phyloP scores from a whole-genome alignment of 768 basidiomycete genomes.

The Leccinum rimulosum region DNA sequence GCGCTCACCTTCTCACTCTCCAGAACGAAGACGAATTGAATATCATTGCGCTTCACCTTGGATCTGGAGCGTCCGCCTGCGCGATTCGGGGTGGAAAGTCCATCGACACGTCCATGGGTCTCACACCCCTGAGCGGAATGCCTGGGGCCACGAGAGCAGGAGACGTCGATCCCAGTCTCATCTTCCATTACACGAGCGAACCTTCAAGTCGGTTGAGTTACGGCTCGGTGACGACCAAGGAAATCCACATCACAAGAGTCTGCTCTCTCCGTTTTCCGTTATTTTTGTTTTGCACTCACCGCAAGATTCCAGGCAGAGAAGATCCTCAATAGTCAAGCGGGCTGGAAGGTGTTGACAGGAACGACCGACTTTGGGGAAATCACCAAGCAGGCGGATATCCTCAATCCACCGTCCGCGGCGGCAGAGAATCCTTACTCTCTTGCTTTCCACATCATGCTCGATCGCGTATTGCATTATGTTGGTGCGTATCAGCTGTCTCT shows the following conservation, averaged over 20 bases:
- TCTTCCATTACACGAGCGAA: constrained; percentile 75
- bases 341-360: constrained; percentile 76
- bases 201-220: constrained; percentile 49
- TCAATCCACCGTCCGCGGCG: constrained; percentile 17
- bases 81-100: constrained; percentile 71
- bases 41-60: constrained; percentile 83
- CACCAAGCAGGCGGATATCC: constrained; percentile 39
- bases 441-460: constrained; percentile 62
- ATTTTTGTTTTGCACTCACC: not conserved
- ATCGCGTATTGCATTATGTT: constrained; percentile 69
- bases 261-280: not conserved
- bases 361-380: constrained; percentile 82
- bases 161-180: constrained; percentile 77
- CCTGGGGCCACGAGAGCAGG: constrained; percentile 89
- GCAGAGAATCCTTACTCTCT: constrained; percentile 43
- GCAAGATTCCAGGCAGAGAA: constrained; percentile 53
- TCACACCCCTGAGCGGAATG: constrained; percentile 84
- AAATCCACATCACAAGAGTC: constrained; percentile 55
- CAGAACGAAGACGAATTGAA: constrained; percentile 52
- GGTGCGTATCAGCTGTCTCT: constrained; percentile 78
- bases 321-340: constrained; percentile 71
- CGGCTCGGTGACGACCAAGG: constrained; percentile 42
- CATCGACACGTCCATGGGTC: constrained; percentile 84
- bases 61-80: constrained; percentile 86
- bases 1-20: not conserved